phyloP scores from a whole-genome alignment of 208 protist species.

The Sergeia podlipaevii region DNA sequence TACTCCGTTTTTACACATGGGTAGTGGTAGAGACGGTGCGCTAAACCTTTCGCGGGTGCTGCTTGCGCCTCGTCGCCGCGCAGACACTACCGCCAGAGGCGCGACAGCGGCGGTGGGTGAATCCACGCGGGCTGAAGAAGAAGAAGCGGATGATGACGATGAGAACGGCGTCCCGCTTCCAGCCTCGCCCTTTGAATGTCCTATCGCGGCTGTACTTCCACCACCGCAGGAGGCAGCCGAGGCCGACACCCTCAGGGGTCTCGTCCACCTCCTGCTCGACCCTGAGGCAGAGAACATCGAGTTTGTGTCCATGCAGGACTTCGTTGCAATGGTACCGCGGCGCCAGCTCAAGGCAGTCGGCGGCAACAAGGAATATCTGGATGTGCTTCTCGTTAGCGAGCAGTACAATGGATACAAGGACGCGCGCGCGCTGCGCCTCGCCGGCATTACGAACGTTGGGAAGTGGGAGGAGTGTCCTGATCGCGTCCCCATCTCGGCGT shows the following conservation, averaged over 20 bases:
- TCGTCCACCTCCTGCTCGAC: slow-evolving; percentile 67
- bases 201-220: slow-evolving; percentile 13
- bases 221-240: slow-evolving; percentile 7
- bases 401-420: slow-evolving; percentile 63
- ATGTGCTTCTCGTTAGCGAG: slow-evolving; percentile 50
- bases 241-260: slow-evolving; percentile 25
- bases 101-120: too few species aligned
- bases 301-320: slow-evolving; percentile 60
- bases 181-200: slow-evolving; percentile 9
- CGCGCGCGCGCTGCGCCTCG: slow-evolving; percentile 57
- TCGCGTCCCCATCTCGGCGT: slow-evolving; percentile 56
- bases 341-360: slow-evolving; percentile 57
- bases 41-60: neutral
- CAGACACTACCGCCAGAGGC: neutral
- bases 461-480: slow-evolving; percentile 72
- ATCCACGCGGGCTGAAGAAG: too few species aligned
- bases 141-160: too few species aligned
- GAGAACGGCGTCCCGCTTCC: neutral
- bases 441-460: slow-evolving; percentile 56
- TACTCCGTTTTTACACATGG: too few species aligned
- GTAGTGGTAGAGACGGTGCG: too few species aligned
- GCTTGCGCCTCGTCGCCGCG: neutral
- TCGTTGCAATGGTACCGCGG: slow-evolving; percentile 56
- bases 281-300: slow-evolving; percentile 47
- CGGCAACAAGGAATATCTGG: slow-evolving; percentile 45